Conservation (phyloP, 257 asterid species). For the Verbascum thapsus region DNA sequence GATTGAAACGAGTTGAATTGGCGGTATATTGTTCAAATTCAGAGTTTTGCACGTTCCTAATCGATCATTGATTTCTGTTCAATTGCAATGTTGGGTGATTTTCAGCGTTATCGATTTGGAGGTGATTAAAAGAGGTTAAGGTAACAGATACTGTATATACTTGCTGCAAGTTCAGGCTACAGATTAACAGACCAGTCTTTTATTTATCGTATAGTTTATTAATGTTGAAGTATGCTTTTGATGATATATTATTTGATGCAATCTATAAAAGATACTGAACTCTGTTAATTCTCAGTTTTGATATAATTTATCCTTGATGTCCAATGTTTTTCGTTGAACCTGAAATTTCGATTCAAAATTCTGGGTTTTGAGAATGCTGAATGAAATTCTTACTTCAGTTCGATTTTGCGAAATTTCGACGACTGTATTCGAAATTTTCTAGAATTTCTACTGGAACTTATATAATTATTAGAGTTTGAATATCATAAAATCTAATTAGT, state of each 20-base stretch:
- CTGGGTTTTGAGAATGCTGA: too few species aligned
- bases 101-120: not conserved
- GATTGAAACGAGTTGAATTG: constrained; percentile 2
- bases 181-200: constrained; percentile 17
- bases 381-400: too few species aligned
- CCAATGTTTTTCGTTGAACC: too few species aligned
- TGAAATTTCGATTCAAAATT: too few species aligned
- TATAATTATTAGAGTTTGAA: too few species aligned
- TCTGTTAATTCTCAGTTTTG: constrained; percentile 19
- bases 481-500: too few species aligned
- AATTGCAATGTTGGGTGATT: constrained; percentile 25
- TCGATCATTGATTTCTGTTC: too few species aligned
- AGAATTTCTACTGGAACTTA: too few species aligned
- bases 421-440: too few species aligned
- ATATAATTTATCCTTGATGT: constrained; percentile 16
- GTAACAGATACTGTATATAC: constrained; percentile 35
- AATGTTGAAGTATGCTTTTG: too few species aligned
- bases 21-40: not conserved
- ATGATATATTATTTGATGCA: constrained; percentile 13
- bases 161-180: constrained; percentile 20
- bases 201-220: constrained; percentile 22
- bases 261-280: constrained; percentile 8
- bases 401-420: too few species aligned
- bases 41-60: not conserved
- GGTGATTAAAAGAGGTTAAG: constrained; percentile 21